Base-by-base conservation (phyloP, 176 grass and related monocot genomes). In the Areca catechu region DNA sequence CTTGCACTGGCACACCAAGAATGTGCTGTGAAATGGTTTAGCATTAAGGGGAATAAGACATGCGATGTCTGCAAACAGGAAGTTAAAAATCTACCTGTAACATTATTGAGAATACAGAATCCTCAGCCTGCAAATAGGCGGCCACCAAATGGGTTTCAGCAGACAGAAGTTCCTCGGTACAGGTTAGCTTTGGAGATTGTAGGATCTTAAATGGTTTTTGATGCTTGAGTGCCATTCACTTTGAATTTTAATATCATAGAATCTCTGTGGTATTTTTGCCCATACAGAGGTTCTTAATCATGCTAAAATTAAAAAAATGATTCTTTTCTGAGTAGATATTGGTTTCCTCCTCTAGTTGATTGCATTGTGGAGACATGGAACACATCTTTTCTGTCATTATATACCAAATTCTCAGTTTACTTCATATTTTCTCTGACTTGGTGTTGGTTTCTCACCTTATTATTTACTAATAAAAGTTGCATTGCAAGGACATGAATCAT, bases 1-100 rank as follows among this genome's bases (percentile, higher is more conserved):
- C 88, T 98, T 61, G 87, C 93, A 22, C 79, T 98, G 72, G 93
- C 88, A 9, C 93, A 98, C 76, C 84, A 98, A 74, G 93, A 98
- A 20, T 98, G 93, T 75, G 93, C 93, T 47, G 57, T 98, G 66
- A 98, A 98, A 84, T 98, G 93, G 93, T 98, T 98, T 81, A 98
- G 87, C 57, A 92, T 98, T 51, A 98, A 98, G 60, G 93, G 93
- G 54, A 98, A 98, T 52, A 98, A 98, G 78, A 98, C 78, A 60
- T 98, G 93, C 68, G 93, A 98, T 74, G 71, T 98, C 9, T 98
- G 93, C 56, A 89, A 75, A 59, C 81, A 98, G 74, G 93, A 98
- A 62, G 87, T 98, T 75, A 65, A 50, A 51, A 98, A 98, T 74
- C 67, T 98, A 22, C 88, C 93, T 23, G 93, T 98, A 49, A 98